These are phyloP conservation scores for Nicotiana paniculata DNA, from an alignment of 257 asterid species.

Conservation along the genomic window DNA sequence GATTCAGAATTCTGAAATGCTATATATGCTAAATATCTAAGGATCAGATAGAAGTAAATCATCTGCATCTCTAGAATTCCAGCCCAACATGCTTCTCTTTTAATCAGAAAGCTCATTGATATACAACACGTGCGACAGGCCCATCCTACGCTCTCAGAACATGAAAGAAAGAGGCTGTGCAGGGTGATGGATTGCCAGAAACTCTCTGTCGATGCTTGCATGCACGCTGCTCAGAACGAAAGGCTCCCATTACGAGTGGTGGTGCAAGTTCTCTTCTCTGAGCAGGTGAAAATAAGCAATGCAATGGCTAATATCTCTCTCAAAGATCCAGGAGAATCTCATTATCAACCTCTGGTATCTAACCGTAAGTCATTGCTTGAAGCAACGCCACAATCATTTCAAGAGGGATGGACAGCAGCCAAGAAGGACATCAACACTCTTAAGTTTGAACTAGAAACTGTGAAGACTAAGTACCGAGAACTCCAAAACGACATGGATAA, in stretches of 20 bases:
- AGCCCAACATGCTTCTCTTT: not conserved
- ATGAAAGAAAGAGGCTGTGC: constrained; percentile 90
- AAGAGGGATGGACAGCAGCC: constrained; percentile 94
- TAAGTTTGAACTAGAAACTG: constrained; percentile 76
- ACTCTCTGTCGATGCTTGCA: constrained; percentile 89
- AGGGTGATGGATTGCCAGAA: constrained; percentile 97
- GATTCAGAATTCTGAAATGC: not conserved
- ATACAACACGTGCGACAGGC: constrained; percentile 41
- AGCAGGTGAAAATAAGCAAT: constrained; percentile 86
- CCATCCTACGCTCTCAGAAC: constrained; percentile 78
- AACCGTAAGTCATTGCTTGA: constrained; percentile 71
- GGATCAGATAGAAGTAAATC: not conserved
- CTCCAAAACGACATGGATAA: constrained; percentile 70
- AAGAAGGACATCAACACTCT: constrained; percentile 88
- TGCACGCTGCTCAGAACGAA: constrained; percentile 97
- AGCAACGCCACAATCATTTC: constrained; percentile 92
- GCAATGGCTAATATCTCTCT: constrained; percentile 59
- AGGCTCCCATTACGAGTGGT: constrained; percentile 84
- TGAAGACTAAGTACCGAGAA: constrained; percentile 65
- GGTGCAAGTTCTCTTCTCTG: constrained; percentile 90
- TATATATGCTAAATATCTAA: not conserved
- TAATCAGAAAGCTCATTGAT: not conserved
- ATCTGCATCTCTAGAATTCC: not conserved
- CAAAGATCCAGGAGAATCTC: constrained; percentile 60
- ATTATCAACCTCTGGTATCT: constrained; percentile 55